Base-by-base conservation (phyloP, 2,329 filamentous ascomycete genomes). In the Ophiostoma sp. region DNA sequence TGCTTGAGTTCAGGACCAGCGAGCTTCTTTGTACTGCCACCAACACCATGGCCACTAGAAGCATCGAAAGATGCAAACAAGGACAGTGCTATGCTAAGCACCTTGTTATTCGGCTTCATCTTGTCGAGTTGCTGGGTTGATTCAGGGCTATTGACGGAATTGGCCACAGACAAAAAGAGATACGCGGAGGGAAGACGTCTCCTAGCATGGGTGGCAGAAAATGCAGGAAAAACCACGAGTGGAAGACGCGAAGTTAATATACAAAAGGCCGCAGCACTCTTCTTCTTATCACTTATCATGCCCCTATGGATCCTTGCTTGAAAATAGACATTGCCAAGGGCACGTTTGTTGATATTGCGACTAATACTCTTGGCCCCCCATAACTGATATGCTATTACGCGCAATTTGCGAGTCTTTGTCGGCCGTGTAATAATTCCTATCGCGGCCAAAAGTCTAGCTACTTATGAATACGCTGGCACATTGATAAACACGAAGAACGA, bases 341-440 rank as follows among this genome's bases (percentile, higher is more conserved):
- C n/a, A 11, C 16, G 4, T 41, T 18, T 42, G 38, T n/a, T 38
- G 38, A n/a, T 41, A 63, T 42, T 63, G 60, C 60, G 40, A 44
- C 60, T 63, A 63, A 42, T 7, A 42, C 40, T 63, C 60, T 63
- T 63, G 60, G 60, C 60, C 40, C 60, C 60, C 60, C 60, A 42
- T 63, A 63, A 40, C 40, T 18, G 16, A n/a, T 42, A 63, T 63
- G 14, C 14, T 41, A 41, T 42, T 36, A n/a, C 27, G 27, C 27
- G 55, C 38, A 60, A 60, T 60, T 60, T 18, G 8, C 7, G 12
- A 27, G 3, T 36, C 49, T 18, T 55, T 55, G 49, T 27, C 49
- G 8, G 27, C 55, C 55, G 55, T 60, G 55, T 60, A 60, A 60
- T 60, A 60, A 60, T 60, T 60, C 55, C 55, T 60, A 60, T 14